These are phyloP conservation scores for Melastoma candidum DNA, from an alignment of 441 rosid species.

Conservation along the genomic window DNA sequence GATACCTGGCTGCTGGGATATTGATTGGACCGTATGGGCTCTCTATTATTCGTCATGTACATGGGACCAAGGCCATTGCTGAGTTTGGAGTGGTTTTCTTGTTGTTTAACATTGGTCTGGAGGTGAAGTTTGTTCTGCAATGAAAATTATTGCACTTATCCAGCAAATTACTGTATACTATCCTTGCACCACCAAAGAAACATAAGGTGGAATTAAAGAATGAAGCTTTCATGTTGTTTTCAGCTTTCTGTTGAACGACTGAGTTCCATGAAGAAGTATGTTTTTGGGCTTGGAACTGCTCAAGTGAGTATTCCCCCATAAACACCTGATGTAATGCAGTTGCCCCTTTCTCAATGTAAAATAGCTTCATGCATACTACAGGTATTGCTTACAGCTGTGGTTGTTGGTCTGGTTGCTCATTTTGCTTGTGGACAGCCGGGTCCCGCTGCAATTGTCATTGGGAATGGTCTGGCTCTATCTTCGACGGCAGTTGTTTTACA, in stretches of 20 bases:
- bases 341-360: no score
- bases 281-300: slow-evolving; percentile 91
- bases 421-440: slow-evolving; percentile 70
- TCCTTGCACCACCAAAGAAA: slow-evolving; percentile 18
- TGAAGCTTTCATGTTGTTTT: slow-evolving; percentile 21
- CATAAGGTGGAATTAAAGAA: slow-evolving; percentile 9
- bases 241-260: slow-evolving; percentile 98
- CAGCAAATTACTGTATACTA: slow-evolving; percentile 2
- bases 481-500: slow-evolving; percentile 98
- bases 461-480: slow-evolving; percentile 94
- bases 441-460: slow-evolving; percentile 94
- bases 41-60: slow-evolving; percentile 94
- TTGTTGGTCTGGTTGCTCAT: slow-evolving; percentile 73
- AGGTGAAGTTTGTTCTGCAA: slow-evolving; percentile 42
- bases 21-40: slow-evolving; percentile 97
- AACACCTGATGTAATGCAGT: no score
- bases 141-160: slow-evolving; percentile 8
- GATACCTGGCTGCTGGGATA: slow-evolving; percentile 98
- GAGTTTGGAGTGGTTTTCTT: slow-evolving; percentile 99
- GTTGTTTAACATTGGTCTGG: slow-evolving; percentile 96
- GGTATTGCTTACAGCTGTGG: slow-evolving; percentile 93
- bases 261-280: slow-evolving; percentile 99
- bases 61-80: slow-evolving; percentile 93
- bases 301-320: slow-evolving; percentile 39
- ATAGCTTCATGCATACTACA: slow-evolving; percentile 22